Conservation (phyloP, 148 eudicot genomes). For the Linanthus parryae region DNA sequence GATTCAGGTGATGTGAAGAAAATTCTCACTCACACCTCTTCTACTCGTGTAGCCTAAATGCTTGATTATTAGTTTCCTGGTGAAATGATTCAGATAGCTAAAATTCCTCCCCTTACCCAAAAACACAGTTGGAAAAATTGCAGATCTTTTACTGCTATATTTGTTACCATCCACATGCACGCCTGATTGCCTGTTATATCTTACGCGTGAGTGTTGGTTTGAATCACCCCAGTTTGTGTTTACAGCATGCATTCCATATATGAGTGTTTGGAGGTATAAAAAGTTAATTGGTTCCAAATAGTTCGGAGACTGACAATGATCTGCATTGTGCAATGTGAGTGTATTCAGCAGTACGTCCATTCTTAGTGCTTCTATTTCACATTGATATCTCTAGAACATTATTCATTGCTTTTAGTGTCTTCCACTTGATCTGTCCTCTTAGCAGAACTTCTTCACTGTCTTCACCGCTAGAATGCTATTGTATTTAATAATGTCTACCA, state of each 20-base stretch:
- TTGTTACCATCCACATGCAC: too few species aligned
- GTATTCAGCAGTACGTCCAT: too few species aligned
- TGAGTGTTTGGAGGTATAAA: constrained; percentile 2
- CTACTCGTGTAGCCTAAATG: too few species aligned
- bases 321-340: too few species aligned
- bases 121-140: neutral
- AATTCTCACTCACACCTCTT: neutral
- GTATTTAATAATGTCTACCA: neutral
- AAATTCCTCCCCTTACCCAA: neutral
- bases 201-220: too few species aligned
- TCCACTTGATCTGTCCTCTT: neutral
- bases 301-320: too few species aligned
- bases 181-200: neutral
- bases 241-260: neutral
- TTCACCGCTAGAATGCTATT: neutral
- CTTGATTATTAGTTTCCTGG: neutral
- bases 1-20: constrained; percentile 52
- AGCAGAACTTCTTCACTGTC: neutral
- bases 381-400: too few species aligned
- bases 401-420: too few species aligned
- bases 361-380: too few species aligned
- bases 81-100: neutral
- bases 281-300: too few species aligned
- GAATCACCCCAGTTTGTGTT: neutral
- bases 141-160: too few species aligned